Evolutionary conservation across 164 flowering plant species (phyloP), one percentile per base, ranked within the genome.

Genomic region (Dillenia suffruticosa): DNA sequence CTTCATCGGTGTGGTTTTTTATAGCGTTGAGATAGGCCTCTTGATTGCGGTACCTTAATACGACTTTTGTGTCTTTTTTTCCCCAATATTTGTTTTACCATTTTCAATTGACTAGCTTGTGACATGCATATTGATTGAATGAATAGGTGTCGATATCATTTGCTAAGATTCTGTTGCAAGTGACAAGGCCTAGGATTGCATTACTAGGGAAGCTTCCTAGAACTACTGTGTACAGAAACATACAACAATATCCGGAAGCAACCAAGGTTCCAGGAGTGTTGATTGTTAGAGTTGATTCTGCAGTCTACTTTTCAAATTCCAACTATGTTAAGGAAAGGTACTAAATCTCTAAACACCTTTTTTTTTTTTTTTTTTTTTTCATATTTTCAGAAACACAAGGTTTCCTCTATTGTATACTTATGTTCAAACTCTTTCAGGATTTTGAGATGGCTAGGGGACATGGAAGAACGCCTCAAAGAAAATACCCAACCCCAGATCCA

Each of bases 241-340:
- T 81, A 15, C 81, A 74, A 53, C 92, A 90, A 67, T 90, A 90
- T 71, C 89, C 92, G 0, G 84, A 81, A 8, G 95, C 97, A 48
- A 64, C 63, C 3, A 81, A 58, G 70, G 75, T 86, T 72, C 90
- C 87, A 8, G 89, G 92, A 1, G 61, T 81, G 57, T 54, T 88
- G 65, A 80, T 88, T 15, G 77, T 84, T 58, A 78, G 92, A 66
- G 86, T 90, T 67, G 95, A 90, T 68, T 86, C 97, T 12, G 86
- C 92, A 3, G 82, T 90, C 63, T 90, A 88, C 75, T 90, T 90
- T 66, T 82, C 95, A 72, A 90, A 90, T 79, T 84, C 92, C 60
- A 90, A 84, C 70, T 90, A 88, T 59, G 65, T 86, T 11, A 82
- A 77, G 59, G 97, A 88, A 72, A 84, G 95, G 97, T 88, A 81